Conservation (phyloP, 2,329 filamentous ascomycete genomes). For the Diaporthe longicolla region DNA sequence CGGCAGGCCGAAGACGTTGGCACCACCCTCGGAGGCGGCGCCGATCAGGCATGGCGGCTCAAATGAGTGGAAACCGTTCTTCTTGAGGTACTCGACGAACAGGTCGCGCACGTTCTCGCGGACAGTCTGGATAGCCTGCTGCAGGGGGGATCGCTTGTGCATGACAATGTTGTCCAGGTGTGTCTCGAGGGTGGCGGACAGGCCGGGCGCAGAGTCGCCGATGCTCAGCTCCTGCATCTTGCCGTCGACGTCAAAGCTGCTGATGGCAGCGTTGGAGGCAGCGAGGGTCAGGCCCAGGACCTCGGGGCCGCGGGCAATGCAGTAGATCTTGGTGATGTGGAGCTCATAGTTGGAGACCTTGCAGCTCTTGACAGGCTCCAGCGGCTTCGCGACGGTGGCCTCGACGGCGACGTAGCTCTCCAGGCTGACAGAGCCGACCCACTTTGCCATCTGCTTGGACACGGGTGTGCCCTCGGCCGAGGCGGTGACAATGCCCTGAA, state of each 20-base stretch:
- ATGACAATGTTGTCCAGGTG: slow-evolving; percentile 93
- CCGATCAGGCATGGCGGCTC: slow-evolving; percentile 92
- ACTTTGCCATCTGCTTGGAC: slow-evolving; percentile 95
- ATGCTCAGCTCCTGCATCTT: slow-evolving; percentile 58
- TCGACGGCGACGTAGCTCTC: slow-evolving; percentile 89
- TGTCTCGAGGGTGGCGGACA: slow-evolving; percentile 85
- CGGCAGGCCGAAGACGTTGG: slow-evolving; percentile 89
- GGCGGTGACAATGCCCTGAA: slow-evolving; percentile 84
- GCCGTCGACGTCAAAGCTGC: slow-evolving; percentile 71
- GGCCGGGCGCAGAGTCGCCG: slow-evolving; percentile 55
- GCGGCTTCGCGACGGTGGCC: slow-evolving; percentile 83
- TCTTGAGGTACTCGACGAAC: slow-evolving; percentile 74
- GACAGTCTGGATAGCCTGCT: slow-evolving; percentile 78
- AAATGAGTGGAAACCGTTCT: slow-evolving; percentile 83
- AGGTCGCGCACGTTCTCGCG: slow-evolving; percentile 54
- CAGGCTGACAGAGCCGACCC: slow-evolving; percentile 78
- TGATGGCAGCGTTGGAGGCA: slow-evolving; percentile 67
- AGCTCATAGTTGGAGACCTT: slow-evolving; percentile 86
- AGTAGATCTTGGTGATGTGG: slow-evolving; percentile 87
- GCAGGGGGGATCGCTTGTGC: slow-evolving; percentile 91
- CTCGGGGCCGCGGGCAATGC: slow-evolving; percentile 75
- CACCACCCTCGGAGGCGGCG: slow-evolving; percentile 91
- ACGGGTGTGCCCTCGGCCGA: slow-evolving; percentile 74
- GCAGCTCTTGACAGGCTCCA: slow-evolving; percentile 90
- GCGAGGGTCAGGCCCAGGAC: slow-evolving; percentile 71